A percentile compares a stretch with the other conserved stretches of the same genome.
Conservation (phyloP, 805 yeast genomes). For the Sungouiozyma ichnusensis region DNA sequence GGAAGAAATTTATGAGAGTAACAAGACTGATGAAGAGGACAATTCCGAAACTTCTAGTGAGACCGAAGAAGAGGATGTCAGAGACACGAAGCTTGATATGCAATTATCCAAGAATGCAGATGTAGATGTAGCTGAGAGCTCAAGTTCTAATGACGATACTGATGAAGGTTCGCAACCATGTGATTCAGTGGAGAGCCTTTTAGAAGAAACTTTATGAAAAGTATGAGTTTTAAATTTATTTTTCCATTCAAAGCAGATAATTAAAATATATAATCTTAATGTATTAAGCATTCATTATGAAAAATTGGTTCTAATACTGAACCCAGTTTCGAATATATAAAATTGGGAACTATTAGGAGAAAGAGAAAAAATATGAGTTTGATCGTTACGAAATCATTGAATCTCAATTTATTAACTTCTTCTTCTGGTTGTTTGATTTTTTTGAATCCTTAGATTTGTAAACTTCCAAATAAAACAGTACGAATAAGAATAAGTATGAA, state of each 20-base stretch:
- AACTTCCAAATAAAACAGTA: slow-evolving; percentile 69
- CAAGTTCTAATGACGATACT: too few relatives aligned
- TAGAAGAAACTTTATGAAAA: background rate
- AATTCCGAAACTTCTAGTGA: slow-evolving; percentile 2
- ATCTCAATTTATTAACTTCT: too few relatives aligned
- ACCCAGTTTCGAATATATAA: too few relatives aligned
- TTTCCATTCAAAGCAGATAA: too few relatives aligned
- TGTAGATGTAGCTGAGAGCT: slow-evolving; percentile 11
- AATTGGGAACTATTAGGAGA: too few relatives aligned
- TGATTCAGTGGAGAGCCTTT: background rate
- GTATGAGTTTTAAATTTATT: too few relatives aligned
- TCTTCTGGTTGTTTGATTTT: slow-evolving; percentile 24
- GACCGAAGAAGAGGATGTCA: slow-evolving; percentile 5
- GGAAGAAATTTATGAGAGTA: slow-evolving; percentile 20
- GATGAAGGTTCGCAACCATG: slow-evolving; percentile 4
- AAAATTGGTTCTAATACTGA: too few relatives aligned
- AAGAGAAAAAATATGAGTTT: too few relatives aligned
- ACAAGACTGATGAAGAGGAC: slow-evolving; percentile 17
- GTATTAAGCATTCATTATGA: too few relatives aligned
- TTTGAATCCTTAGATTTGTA: slow-evolving; percentile 38
- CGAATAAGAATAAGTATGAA: slow-evolving; percentile 62
- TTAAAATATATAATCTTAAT: too few relatives aligned
- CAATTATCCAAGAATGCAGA: background rate
- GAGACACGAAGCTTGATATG: background rate
- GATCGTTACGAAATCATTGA: too few relatives aligned